phyloP scores from a whole-genome alignment of 1,284 basidiomycete genomes.

The Pulveroboletus sp. region DNA sequence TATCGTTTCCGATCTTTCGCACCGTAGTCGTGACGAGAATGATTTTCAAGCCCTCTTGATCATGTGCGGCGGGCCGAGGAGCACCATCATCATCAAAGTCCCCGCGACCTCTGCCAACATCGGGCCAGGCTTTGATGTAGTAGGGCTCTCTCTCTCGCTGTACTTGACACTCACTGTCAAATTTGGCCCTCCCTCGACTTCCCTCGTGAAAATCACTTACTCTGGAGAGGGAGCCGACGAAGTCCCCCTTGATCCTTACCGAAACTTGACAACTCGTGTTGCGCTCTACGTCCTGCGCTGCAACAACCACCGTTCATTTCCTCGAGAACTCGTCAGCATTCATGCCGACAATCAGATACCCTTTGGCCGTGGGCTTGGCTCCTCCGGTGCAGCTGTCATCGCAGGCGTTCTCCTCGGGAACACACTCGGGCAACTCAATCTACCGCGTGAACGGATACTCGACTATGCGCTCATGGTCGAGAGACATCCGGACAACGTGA shows the following conservation, averaged over 20 bases:
- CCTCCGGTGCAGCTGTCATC: conserved; percentile 97
- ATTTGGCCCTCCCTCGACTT: conserved; percentile 37
- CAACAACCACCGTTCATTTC: conserved; percentile 75
- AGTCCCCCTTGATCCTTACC: conserved; percentile 94
- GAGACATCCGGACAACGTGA: conserved; percentile 98
- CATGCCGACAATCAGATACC: conserved; percentile 93
- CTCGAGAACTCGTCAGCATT: conserved; percentile 66
- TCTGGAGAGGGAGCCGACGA: conserved; percentile 87
- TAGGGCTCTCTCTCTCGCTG: conserved; percentile 93
- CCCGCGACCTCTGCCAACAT: conserved; percentile 98
- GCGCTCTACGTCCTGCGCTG: conserved; percentile 96
- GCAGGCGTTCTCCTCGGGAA: conserved; percentile 93
- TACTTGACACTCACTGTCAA: conserved; percentile 80
- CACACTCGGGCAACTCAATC: conserved; percentile 73
- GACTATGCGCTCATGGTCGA: conserved; percentile 99
- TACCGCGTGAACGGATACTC: conserved; percentile 75
- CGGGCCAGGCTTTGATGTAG: conserved; percentile 98
- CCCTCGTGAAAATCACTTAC: conserved; percentile 74
- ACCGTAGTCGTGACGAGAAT: background rate
- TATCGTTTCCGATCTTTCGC: background rate
- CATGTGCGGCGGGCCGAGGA: conserved; percentile 27
- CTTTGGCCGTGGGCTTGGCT: conserved; percentile 96
- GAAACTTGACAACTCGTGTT: conserved; percentile 97
- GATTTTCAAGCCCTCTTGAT: conserved; percentile 3
- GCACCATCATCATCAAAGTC: conserved; percentile 72